A percentile compares a stretch with the other conserved stretches of the same genome.
phyloP scores from a whole-genome alignment of 2,329 filamentous ascomycete species.

The Sporothrix variecibatus region DNA sequence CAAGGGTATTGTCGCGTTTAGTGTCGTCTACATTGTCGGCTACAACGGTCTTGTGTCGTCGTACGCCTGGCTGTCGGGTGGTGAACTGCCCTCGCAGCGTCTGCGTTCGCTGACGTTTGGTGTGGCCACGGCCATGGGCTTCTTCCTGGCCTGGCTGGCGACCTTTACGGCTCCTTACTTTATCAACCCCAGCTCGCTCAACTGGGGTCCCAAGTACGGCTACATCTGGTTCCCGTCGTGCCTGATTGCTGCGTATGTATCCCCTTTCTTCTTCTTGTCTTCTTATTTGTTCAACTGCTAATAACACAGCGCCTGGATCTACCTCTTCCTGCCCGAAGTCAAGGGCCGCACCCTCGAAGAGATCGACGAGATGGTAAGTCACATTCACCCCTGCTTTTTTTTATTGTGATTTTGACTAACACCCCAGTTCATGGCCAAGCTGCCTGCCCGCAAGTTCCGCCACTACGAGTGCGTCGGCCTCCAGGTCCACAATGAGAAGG shows the following conservation, averaged over 20 bases:
- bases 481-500: conserved; percentile 24
- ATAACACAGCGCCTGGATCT: conserved; percentile 42
- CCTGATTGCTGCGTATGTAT: conserved; percentile 36
- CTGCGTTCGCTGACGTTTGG: conserved; percentile 60
- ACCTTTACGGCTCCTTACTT: conserved; percentile 63
- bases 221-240: conserved; percentile 55
- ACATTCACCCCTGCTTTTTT: background rate
- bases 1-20: conserved; percentile 54
- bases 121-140: conserved; percentile 54
- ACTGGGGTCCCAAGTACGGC: conserved; percentile 60
- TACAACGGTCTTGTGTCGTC: conserved; percentile 56
- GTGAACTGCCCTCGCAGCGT: conserved; percentile 59
- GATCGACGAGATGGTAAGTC: conserved; percentile 55
- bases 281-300: background rate
- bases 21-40: conserved; percentile 54
- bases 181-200: conserved; percentile 55
- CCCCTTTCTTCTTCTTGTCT: background rate
- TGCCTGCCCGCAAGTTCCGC: conserved; percentile 47
- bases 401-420: background rate
- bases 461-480: conserved; percentile 39
- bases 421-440: conserved; percentile 39
- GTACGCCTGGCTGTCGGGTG: conserved; percentile 59
- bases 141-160: conserved; percentile 58
- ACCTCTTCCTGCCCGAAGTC: conserved; percentile 55
- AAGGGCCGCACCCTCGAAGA: conserved; percentile 56